phyloP scores from a whole-genome alignment of 2,329 filamentous ascomycete species.

The Cordyceps javanica region DNA sequence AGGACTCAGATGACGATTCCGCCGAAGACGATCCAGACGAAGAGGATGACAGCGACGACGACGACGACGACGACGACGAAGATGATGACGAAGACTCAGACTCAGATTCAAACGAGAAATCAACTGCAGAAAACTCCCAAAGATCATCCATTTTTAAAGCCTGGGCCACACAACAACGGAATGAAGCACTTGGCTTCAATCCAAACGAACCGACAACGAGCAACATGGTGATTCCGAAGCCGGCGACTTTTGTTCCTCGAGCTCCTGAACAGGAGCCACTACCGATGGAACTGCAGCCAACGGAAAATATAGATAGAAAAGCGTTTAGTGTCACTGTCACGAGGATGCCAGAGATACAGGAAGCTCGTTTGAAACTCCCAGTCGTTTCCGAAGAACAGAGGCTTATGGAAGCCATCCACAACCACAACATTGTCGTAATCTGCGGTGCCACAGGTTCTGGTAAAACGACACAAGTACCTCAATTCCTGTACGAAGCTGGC shows the following conservation, averaged over 20 bases:
- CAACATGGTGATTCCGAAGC: constrained; percentile 46
- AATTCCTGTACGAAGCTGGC: constrained; percentile 91
- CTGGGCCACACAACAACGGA: constrained; percentile 84
- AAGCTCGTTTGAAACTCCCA: constrained; percentile 70
- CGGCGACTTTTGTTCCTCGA: constrained; percentile 59
- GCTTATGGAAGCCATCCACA: constrained; percentile 96
- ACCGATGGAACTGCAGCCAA: constrained; percentile 58
- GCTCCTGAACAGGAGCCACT: constrained; percentile 65
- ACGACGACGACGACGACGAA: constrained; percentile 25
- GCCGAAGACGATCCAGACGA: constrained; percentile 25
- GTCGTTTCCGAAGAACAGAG: constrained; percentile 94
- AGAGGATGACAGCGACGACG: constrained; percentile 23
- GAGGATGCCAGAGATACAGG: constrained; percentile 68
- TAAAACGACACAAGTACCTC: constrained; percentile 95
- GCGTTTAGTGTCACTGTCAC: constrained; percentile 69
- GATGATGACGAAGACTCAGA: constrained; percentile 29
- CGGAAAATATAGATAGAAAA: constrained; percentile 57
- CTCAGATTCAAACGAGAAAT: constrained; percentile 25
- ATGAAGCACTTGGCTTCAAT: constrained; percentile 68
- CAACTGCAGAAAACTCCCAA: constrained; percentile 24
- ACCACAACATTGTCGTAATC: constrained; percentile 81
- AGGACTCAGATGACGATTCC: constrained; percentile 21
- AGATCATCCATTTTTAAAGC: constrained; percentile 73
- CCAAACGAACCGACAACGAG: constrained; percentile 38
- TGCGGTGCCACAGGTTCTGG: constrained; percentile 95